phyloP scores from a whole-genome alignment of 441 rosid genomes.

The Arabidopsis lyrata region DNA sequence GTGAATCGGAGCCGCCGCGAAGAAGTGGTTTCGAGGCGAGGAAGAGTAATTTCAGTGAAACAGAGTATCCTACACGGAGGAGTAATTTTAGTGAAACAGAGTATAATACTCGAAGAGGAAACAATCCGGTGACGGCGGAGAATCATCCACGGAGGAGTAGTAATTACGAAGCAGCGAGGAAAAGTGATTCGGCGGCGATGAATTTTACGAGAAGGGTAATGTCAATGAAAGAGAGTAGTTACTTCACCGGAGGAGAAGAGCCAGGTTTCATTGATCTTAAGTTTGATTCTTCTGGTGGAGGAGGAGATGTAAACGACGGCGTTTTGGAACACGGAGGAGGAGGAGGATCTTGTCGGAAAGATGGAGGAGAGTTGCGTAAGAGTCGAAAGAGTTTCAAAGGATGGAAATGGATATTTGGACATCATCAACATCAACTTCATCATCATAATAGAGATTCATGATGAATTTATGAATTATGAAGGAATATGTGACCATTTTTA shows the following conservation, averaged over 20 bases:
- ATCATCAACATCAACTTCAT: conserved; percentile 46
- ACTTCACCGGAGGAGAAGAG: conserved; percentile 75
- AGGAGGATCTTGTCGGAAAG: conserved; percentile 76
- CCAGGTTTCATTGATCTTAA: conserved; percentile 93
- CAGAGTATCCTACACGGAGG: conserved; percentile 67
- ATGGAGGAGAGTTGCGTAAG: conserved; percentile 68
- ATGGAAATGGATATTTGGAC: conserved; percentile 94
- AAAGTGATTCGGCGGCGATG: conserved; percentile 50
- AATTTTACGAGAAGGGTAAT: conserved; percentile 58
- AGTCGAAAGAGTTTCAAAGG: conserved; percentile 90
- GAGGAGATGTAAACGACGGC: conserved; percentile 48
- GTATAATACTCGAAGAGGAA: conserved; percentile 16
- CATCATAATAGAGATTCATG: conserved; percentile 32
- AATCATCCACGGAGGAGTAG: conserved; percentile 55
- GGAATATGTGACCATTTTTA: neutral
- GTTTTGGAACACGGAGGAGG: conserved; percentile 48
- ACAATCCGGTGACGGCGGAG: neutral
- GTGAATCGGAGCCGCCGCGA: conserved; percentile 50
- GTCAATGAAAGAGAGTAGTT: conserved; percentile 76
- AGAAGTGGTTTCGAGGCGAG: conserved; percentile 47
- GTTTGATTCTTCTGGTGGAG: conserved; percentile 72
- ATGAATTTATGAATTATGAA: conserved; percentile 19
- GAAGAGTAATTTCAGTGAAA: conserved; percentile 54
- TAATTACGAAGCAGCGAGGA: conserved; percentile 41
- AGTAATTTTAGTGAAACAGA: conserved; percentile 50